Evolutionary conservation across 257 asterid species (phyloP), one percentile per base, ranked within the genome.

Genomic region (Voacanga thouarsii): DNA sequence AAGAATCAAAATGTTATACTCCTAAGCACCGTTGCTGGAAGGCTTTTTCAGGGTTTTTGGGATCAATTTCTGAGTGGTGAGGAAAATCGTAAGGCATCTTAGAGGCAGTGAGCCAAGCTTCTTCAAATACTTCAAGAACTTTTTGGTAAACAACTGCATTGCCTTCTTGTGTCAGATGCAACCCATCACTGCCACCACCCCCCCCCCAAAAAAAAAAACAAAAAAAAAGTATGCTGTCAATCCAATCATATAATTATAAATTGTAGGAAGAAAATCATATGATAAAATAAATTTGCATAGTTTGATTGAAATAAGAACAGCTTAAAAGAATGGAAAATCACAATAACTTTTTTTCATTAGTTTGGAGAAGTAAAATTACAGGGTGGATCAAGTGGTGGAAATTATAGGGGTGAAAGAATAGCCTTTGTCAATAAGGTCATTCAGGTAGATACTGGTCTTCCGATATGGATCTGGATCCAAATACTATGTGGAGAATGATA

Each of bases 101-200:
- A 7, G 74, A 76, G 45, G 91, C 87, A 43, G 90, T 65, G 73
- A 91, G 82, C 49, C 94, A 87, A 12, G 92, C 90, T 75, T 82
- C 88, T 39, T 82, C 87, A 30, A 93, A 86, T 69, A 89, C 91
- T 82, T 86, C 83, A 55, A 77, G 50, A 11, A 91, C 89, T 88
- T 93, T 91, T 83, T 66, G 61, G 67, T 79, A 76, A 26, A 95
- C 96, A 21, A 90, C 81, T 30, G 88, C 88, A 81, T 96, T 96
- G 61, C 99, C 97, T 79, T 89, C 96, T 4, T 87, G 78, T 15
- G 98, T 93, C 78, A 93, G 86, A 85, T 93, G 99, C 82, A 96
- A 84, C 53, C 99, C 99, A 75, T 96, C 99, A 1, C 98, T 95
- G 87, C 43, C 6, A 55, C 70, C 74, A 82, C n/a, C n/a, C n/a